Conservation (phyloP, 345 rosid species). For the Eucalyptus fibrosa region DNA sequence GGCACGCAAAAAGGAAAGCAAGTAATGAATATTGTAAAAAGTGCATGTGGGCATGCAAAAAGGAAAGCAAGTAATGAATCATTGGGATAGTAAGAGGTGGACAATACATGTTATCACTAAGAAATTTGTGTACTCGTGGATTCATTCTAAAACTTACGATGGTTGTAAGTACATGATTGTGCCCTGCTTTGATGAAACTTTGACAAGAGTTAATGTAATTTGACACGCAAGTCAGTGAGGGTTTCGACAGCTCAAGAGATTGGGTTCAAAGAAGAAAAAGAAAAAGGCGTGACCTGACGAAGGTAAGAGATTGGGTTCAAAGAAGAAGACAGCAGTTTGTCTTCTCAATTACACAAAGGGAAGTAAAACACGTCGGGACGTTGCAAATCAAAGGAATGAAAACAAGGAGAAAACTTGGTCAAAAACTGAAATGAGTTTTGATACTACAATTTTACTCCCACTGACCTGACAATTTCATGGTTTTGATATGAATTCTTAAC, state of each 20-base stretch:
- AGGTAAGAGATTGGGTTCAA: neutral
- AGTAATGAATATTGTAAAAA: too few species aligned
- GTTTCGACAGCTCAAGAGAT: neutral
- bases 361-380: neutral
- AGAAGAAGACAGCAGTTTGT: neutral
- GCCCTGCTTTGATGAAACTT: neutral
- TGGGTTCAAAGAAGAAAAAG: neutral
- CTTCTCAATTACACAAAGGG: neutral
- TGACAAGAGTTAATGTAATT: neutral
- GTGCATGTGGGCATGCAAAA: too few species aligned
- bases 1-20: too few species aligned
- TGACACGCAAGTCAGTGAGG: neutral
- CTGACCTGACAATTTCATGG: neutral
- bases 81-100: too few species aligned
- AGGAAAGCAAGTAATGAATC: too few species aligned
- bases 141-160: neutral
- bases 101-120: too few species aligned
- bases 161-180: neutral
- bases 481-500: neutral
- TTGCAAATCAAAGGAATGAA: neutral
- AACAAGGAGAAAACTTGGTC: neutral
- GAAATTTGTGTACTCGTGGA: neutral
- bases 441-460: neutral
- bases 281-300: neutral
- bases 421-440: neutral